phyloP scores from a whole-genome alignment of 306 rosid species.

The Begonia masoniana region DNA sequence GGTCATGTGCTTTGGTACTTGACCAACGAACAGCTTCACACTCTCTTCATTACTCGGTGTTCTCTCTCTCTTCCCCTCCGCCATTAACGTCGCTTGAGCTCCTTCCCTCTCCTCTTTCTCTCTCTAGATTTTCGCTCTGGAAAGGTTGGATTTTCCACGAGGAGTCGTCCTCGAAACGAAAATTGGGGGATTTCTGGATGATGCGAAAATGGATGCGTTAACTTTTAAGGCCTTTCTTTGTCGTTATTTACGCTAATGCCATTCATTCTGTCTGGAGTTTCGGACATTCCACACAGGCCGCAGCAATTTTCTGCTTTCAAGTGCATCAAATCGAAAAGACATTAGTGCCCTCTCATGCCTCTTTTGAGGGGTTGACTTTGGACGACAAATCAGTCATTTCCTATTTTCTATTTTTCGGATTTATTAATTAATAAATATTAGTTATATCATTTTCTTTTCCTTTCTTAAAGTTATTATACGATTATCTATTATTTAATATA shows the following conservation, averaged over 20 bases:
- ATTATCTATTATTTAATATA: too few species aligned
- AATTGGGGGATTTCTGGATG: slow-evolving; percentile 29
- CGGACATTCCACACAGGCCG: background rate
- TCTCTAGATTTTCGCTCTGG: slow-evolving; percentile 12
- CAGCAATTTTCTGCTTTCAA: slow-evolving; percentile 1
- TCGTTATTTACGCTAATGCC: slow-evolving; percentile 25
- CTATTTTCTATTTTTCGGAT: too few species aligned
- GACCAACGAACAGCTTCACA: slow-evolving; percentile 97
- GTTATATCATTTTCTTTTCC: too few species aligned
- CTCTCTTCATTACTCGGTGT: slow-evolving; percentile 57
- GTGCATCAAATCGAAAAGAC: background rate
- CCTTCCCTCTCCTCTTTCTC: slow-evolving; percentile 10
- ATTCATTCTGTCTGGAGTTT: slow-evolving; percentile 12
- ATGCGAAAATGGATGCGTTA: slow-evolving; percentile 18
- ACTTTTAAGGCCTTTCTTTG: background rate
- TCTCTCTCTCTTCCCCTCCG: slow-evolving; percentile 79
- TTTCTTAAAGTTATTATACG: too few species aligned
- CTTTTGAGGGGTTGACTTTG: background rate
- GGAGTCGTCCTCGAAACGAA: slow-evolving; percentile 29
- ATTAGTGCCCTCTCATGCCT: background rate
- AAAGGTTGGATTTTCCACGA: slow-evolving; percentile 4
- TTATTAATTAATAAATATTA: too few species aligned
- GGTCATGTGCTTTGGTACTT: slow-evolving; percentile 93
- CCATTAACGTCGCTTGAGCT: slow-evolving; percentile 45
- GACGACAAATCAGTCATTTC: too few species aligned